Evolutionary conservation across 2,329 filamentous ascomycete species (phyloP).

Genomic region (Trichophyton equinum): DNA sequence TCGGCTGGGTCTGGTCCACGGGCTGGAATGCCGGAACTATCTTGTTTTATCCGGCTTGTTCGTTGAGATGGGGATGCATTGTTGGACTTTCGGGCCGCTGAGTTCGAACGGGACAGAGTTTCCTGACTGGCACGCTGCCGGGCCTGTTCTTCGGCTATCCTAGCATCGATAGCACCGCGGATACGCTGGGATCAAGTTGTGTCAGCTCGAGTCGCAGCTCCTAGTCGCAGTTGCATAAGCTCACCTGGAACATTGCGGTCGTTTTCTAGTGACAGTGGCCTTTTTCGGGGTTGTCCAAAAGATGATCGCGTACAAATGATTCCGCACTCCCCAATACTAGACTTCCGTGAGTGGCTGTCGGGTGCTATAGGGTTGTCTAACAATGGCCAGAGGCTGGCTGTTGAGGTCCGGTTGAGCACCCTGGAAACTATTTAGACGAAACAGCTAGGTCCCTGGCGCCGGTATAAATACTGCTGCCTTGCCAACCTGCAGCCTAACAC

Average conservation of each 20-base stretch:
- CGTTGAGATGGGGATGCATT: slow-evolving; percentile 16
- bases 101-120: slow-evolving; percentile 33
- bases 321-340: neutral
- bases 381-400: neutral
- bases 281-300: neutral
- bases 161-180: slow-evolving; percentile 71
- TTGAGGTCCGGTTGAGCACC: neutral
- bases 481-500: no score
- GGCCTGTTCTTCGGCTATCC: slow-evolving; percentile 84
- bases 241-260: slow-evolving; percentile 5
- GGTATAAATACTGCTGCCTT: no score
- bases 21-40: slow-evolving; percentile 25
- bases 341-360: neutral
- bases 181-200: slow-evolving; percentile 47
- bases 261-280: neutral
- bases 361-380: neutral
- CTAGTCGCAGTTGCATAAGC: neutral
- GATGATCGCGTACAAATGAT: neutral
- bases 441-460: neutral
- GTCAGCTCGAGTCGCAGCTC: neutral
- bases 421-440: neutral
- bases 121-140: slow-evolving; percentile 49
- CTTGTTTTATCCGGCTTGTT: slow-evolving; percentile 19
- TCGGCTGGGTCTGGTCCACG: slow-evolving; percentile 70
- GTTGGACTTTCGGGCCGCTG: slow-evolving; percentile 20